These are phyloP conservation scores for Trametes sp. DNA, from an alignment of 1,284 basidiomycete species.

Conservation along the genomic window DNA sequence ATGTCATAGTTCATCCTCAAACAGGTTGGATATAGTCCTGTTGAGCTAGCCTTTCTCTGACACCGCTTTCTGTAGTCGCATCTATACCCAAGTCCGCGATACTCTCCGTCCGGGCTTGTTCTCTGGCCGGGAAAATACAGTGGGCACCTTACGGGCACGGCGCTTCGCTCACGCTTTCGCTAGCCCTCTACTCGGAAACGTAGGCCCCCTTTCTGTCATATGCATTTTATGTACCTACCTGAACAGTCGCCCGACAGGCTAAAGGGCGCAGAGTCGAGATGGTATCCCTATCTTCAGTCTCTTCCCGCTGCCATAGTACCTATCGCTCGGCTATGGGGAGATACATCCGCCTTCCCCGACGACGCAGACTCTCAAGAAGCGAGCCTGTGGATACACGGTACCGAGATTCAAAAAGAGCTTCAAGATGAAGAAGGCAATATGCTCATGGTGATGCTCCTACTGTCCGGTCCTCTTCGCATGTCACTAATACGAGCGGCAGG, in stretches of 20 bases:
- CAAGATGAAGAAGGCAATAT: conserved; percentile 27
- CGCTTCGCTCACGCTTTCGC: conserved; percentile 64
- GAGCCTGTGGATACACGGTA: conserved; percentile 34
- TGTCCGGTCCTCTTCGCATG: background rate
- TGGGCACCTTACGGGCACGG: conserved; percentile 59
- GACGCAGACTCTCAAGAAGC: conserved; percentile 44
- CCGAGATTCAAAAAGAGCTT: conserved; percentile 37
- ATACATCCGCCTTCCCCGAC: conserved; percentile 32
- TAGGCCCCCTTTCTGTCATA: conserved; percentile 43
- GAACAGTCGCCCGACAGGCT: conserved; percentile 44
- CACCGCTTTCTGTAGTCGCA: conserved; percentile 56
- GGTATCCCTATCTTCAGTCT: conserved; percentile 74
- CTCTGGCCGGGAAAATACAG: conserved; percentile 46
- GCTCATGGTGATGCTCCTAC: conserved; percentile 30
- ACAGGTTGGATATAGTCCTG: conserved; percentile 1
- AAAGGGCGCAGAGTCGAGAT: conserved; percentile 56
- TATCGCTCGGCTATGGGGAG: conserved; percentile 72
- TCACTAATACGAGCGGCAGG: conserved; percentile 40
- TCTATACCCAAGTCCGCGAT: conserved; percentile 69
- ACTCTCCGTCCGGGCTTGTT: conserved; percentile 67
- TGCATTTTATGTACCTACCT: conserved; percentile 10
- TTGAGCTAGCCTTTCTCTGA: background rate
- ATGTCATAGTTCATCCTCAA: conserved; percentile 2
- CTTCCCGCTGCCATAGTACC: conserved; percentile 60
- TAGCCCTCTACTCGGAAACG: conserved; percentile 71